These are phyloP conservation scores for Yamadazyma conglobata DNA, from an alignment of 1,139 yeast species.

Conservation along the genomic window DNA sequence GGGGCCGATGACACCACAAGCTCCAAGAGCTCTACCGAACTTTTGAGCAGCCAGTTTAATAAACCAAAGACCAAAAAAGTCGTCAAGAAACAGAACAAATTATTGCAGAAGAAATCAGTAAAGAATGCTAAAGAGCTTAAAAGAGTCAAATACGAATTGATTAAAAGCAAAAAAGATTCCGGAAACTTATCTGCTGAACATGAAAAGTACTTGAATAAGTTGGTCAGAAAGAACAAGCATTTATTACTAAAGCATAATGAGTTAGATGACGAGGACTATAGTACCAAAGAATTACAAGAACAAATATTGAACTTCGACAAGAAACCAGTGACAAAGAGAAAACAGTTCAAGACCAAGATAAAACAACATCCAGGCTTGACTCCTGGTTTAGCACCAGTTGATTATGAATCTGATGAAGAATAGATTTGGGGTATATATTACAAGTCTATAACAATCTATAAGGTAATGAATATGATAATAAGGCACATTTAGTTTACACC, in stretches of 20 bases:
- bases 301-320: slow-evolving; percentile 15
- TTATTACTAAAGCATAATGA: slow-evolving; percentile 11
- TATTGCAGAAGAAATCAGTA: slow-evolving; percentile 24
- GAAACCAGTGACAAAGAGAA: slow-evolving; percentile 28
- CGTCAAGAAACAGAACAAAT: slow-evolving; percentile 28
- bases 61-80: slow-evolving; percentile 14
- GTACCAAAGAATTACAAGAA: slow-evolving; percentile 11
- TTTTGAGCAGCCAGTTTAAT: slow-evolving; percentile 34
- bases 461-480: slow-evolving; percentile 2
- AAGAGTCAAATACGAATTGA: slow-evolving; percentile 49
- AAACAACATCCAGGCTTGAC: slow-evolving; percentile 68
- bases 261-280: slow-evolving; percentile 7
- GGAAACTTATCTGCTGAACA: slow-evolving; percentile 43
- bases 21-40: slow-evolving; percentile 25
- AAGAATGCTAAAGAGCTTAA: slow-evolving; percentile 41
- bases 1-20: slow-evolving; percentile 4
- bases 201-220: slow-evolving; percentile 43
- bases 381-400: slow-evolving; percentile 92
- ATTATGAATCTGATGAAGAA: slow-evolving; percentile 47
- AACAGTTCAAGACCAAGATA: slow-evolving; percentile 41
- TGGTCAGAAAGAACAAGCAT: slow-evolving; percentile 47
- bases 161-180: slow-evolving; percentile 35
- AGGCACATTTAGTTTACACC: neutral
- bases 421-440: slow-evolving; percentile 9
- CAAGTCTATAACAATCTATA: slow-evolving; percentile 4